These are phyloP conservation scores for Secale cereale DNA, from an alignment of 176 grass and related monocot species.

Conservation along the genomic window DNA sequence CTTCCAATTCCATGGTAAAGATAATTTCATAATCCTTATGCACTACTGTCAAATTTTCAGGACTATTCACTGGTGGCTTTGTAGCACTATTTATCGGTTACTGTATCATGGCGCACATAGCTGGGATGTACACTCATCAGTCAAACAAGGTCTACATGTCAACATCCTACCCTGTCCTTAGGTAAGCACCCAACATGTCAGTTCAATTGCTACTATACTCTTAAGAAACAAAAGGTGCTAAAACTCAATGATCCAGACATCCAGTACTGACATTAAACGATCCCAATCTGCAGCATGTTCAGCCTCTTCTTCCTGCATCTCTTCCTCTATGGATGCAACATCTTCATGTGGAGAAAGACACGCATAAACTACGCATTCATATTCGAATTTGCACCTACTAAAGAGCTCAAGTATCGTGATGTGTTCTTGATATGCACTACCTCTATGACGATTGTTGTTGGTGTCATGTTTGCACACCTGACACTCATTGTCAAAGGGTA, in stretches of 20 bases:
- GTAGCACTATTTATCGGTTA: slow-evolving; percentile 81
- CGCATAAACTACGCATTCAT: slow-evolving; percentile 95
- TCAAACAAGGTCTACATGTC: slow-evolving; percentile 92
- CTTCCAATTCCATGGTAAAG: slow-evolving; percentile 11
- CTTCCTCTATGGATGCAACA: slow-evolving; percentile 95
- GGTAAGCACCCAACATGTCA: slow-evolving; percentile 43
- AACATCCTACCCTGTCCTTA: slow-evolving; percentile 90
- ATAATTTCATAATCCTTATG: slow-evolving; percentile 23
- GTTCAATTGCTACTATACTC: slow-evolving; percentile 7
- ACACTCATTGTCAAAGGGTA: slow-evolving; percentile 56
- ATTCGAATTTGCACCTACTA: slow-evolving; percentile 85
- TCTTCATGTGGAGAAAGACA: slow-evolving; percentile 97
- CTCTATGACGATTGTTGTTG: slow-evolving; percentile 70
- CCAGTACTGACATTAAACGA: slow-evolving; percentile 28
- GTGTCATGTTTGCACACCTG: slow-evolving; percentile 84
- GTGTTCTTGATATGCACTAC: slow-evolving; percentile 80
- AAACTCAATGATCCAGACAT: not conserved
- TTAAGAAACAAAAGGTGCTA: not conserved
- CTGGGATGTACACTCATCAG: slow-evolving; percentile 84
- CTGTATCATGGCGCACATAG: slow-evolving; percentile 82
- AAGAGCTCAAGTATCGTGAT: slow-evolving; percentile 83
- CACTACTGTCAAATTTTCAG: slow-evolving; percentile 41
- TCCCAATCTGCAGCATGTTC: slow-evolving; percentile 79
- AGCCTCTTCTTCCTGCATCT: slow-evolving; percentile 93
- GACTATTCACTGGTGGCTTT: slow-evolving; percentile 75